Base-by-base conservation (phyloP, 148 eudicot genomes). In the Polygonum maritimum region DNA sequence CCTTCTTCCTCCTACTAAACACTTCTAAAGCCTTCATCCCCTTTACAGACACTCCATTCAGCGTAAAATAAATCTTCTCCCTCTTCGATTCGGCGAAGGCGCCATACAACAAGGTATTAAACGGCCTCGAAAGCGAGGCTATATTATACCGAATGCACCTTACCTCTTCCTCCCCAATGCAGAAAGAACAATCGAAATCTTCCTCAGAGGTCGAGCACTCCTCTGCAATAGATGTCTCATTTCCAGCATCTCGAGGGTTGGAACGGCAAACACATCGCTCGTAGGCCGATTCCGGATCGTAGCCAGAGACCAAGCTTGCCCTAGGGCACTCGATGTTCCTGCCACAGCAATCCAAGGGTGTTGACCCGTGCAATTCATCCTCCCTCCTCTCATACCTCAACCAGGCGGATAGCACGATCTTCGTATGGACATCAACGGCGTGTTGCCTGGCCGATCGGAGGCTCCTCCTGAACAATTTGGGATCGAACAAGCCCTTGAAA, bases 51-150 rank as follows among this genome's bases (percentile, higher is more conserved):
- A 89, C 78, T 74, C 89, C 94, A 60, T 80, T 76, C 15, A 79
- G 76, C 0, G 98, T 81, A 75, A 93, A 87, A 78, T 89, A 80
- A 62, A 93, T 88, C 76, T 49, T 88, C 52, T 88, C 85, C 62
- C 84, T 84, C 76, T 75, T 81, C 1, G 94, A 89, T 62, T 93
- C 98, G 8, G 81, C 73, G 78, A 93, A 93, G 14, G 45, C 58
- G 35, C 97, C 98, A 77, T 84, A 89, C 76, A 93, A 75, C 91
- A 93, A 83, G 71, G 89, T 73, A 18, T 81, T 85, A 55, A 94
- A 88, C 6, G 97, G 94, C 74, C 84, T 84, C 26, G 98, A 94
- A 36, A 94, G 86, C 0, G 82, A 79, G 40, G 86, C 92, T 19
- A 94, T 87, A 52, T 80, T 83, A 36, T 60, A 73, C 52, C 97